Percentiles rank a stretch among this genome's conserved stretches.
These are phyloP conservation scores for Alternaria longipes DNA, from an alignment of 2,329 filamentous ascomycete genomes.

Conservation along the genomic window DNA sequence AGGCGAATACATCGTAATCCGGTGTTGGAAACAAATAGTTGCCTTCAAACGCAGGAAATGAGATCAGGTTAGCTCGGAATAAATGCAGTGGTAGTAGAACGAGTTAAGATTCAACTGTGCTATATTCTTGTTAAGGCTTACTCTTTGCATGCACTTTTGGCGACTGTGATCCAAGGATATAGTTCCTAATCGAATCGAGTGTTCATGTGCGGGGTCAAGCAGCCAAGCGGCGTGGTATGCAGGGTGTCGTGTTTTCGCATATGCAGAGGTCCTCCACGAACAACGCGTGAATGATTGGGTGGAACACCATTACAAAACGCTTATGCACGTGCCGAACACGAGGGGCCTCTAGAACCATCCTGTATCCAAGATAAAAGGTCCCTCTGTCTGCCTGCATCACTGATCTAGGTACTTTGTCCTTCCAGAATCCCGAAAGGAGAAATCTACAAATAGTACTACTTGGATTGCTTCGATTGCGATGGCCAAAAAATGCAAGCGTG, in stretches of 20 bases:
- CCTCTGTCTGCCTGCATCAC: no score
- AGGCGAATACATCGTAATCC: accelerated
- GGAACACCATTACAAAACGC: neutral
- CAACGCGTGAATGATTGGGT: conserved; percentile 3
- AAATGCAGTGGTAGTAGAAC: neutral
- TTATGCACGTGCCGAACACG: neutral
- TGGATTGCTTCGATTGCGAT: conserved; percentile 1
- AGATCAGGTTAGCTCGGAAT: no score
- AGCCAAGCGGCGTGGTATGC: conserved; percentile 4
- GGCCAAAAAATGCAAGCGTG: conserved; percentile 2
- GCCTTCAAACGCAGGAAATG: accelerated
- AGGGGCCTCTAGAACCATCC: neutral
- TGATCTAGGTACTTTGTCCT: no score
- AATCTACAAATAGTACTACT: conserved; percentile 1
- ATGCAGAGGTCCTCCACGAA: conserved; percentile 5
- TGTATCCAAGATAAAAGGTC: neutral
- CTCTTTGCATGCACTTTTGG: neutral
- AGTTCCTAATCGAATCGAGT: neutral
- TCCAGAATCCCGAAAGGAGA: neutral
- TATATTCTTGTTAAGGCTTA: neutral
- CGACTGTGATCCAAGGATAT: neutral
- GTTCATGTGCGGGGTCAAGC: conserved; percentile 8
- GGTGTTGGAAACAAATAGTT: no score
- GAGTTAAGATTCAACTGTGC: neutral
- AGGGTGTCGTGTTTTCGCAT: conserved; percentile 12